phyloP scores from a whole-genome alignment of 2,329 filamentous ascomycete genomes.

The Arachnomyces sp. region DNA sequence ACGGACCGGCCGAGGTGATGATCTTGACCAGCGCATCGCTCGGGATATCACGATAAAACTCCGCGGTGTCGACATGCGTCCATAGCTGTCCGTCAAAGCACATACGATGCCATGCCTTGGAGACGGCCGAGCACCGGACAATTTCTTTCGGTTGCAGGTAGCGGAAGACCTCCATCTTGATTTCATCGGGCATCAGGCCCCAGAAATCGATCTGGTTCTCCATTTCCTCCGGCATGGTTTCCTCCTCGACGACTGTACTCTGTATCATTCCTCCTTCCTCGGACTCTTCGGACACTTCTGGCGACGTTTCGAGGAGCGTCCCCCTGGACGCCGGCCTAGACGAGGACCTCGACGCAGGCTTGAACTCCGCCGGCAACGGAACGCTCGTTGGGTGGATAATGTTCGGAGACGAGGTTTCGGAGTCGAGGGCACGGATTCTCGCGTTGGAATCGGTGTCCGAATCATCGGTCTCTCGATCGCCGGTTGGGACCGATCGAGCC shows the following conservation, averaged over 20 bases:
- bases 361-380: conserved; percentile 57
- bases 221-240: conserved; percentile 20
- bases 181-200: conserved; percentile 72
- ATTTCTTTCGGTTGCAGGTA: conserved; percentile 75
- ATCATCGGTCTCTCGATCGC: conserved; percentile 36
- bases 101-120: conserved; percentile 67
- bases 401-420: conserved; percentile 36
- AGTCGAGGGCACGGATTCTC: conserved; percentile 49
- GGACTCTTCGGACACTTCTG: conserved; percentile 27
- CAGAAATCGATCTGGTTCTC: conserved; percentile 60
- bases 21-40: conserved; percentile 77
- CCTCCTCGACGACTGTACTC: conserved; percentile 2
- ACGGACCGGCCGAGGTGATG: conserved; percentile 76
- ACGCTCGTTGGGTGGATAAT: conserved; percentile 42
- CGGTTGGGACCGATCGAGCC: conserved; percentile 48
- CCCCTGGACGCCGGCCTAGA: conserved; percentile 20
- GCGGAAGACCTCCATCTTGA: conserved; percentile 68
- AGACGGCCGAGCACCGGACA: conserved; percentile 68
- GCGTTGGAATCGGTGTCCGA: conserved; percentile 47
- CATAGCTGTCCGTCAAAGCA: conserved; percentile 96
- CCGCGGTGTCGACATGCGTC: conserved; percentile 73
- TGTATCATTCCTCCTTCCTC: conserved; percentile 24
- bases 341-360: conserved; percentile 32
- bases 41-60: conserved; percentile 82
- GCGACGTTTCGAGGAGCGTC: conserved; percentile 12